These are phyloP conservation scores for Penicillium sp. DNA, from an alignment of 2,329 filamentous ascomycete species.

Conservation along the genomic window DNA sequence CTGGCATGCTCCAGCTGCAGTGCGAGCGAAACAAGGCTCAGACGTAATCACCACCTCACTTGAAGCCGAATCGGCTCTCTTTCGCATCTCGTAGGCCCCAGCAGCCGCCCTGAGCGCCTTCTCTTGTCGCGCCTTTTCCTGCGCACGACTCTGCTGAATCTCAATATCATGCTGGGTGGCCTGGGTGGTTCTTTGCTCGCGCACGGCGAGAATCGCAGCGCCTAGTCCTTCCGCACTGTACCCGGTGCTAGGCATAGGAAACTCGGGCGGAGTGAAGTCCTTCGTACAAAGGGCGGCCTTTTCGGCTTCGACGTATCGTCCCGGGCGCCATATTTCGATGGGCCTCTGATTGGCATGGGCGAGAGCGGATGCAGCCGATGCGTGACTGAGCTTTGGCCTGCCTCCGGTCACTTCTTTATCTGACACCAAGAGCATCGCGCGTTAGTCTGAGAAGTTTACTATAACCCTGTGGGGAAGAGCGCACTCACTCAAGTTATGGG, in stretches of 20 bases:
- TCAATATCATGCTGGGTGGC: slow-evolving; percentile 39
- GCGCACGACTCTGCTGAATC: slow-evolving; percentile 31
- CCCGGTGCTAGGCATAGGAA: slow-evolving; percentile 41
- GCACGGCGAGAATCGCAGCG: slow-evolving; percentile 63
- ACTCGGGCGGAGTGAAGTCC: slow-evolving; percentile 48
- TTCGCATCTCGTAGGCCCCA: slow-evolving; percentile 64
- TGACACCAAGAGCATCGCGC: slow-evolving; percentile 10
- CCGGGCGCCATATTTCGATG: slow-evolving; percentile 62
- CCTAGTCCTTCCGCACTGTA: slow-evolving; percentile 64
- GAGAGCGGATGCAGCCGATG: slow-evolving; percentile 68
- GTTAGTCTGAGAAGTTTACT: slow-evolving; percentile 1
- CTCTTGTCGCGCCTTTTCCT: slow-evolving; percentile 37
- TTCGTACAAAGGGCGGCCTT: slow-evolving; percentile 56
- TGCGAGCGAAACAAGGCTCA: slow-evolving; percentile 56
- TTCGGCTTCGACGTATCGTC: slow-evolving; percentile 55
- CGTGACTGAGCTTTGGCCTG: slow-evolving; percentile 52
- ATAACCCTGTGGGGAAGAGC: background rate
- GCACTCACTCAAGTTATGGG: slow-evolving; percentile 23
- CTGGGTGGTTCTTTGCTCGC: slow-evolving; percentile 24
- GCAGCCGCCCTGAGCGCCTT: slow-evolving; percentile 71
- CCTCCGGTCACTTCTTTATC: slow-evolving; percentile 45
- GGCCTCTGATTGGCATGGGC: slow-evolving; percentile 65
- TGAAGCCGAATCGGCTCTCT: slow-evolving; percentile 61
- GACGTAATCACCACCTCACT: slow-evolving; percentile 40
- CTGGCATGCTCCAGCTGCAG: slow-evolving; percentile 65